Percentiles rank a stretch among this genome's conserved stretches.
These are phyloP conservation scores for Sanghuangporus sanghuang DNA, from an alignment of 1,284 basidiomycete species.

Conservation along the genomic window DNA sequence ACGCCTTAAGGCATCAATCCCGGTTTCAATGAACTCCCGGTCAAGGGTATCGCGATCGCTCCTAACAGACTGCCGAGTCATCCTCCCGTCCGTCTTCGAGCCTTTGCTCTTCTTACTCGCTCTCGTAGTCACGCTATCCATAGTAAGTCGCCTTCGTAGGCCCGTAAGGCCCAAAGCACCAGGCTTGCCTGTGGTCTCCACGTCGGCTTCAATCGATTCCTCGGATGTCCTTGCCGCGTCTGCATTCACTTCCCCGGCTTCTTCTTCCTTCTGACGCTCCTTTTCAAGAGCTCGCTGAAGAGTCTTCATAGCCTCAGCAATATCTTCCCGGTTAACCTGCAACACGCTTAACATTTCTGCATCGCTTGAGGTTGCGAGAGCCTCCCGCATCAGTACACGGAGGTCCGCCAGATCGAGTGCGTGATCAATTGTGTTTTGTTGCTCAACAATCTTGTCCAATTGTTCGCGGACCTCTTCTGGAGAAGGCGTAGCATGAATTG, in stretches of 20 bases:
- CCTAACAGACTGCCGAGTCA: conserved; percentile 11
- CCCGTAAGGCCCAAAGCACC: conserved; percentile 24
- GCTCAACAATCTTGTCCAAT: conserved; percentile 17
- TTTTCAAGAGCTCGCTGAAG: conserved; percentile 63
- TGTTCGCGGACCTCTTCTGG: conserved; percentile 14
- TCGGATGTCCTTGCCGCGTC: neutral
- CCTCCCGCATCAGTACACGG: conserved; percentile 50
- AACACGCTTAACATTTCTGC: conserved; percentile 58
- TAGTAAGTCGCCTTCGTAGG: conserved; percentile 19
- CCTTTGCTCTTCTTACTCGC: conserved; percentile 9
- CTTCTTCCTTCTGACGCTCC: conserved; percentile 35
- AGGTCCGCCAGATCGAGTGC: conserved; percentile 53
- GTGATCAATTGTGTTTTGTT: conserved; percentile 52
- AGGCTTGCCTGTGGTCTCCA: neutral
- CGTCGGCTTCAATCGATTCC: conserved; percentile 3
- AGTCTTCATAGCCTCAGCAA: conserved; percentile 76
- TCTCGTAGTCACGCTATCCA: conserved; percentile 14
- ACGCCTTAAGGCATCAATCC: conserved; percentile 45
- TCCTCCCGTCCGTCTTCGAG: conserved; percentile 15
- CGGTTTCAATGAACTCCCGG: conserved; percentile 41
- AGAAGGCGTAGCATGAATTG: conserved; percentile 4
- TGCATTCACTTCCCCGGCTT: neutral
- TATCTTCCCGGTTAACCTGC: conserved; percentile 60
- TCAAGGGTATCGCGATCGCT: conserved; percentile 31
- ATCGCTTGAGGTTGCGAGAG: conserved; percentile 55